These are phyloP conservation scores for Somion occarium DNA, from an alignment of 1,284 basidiomycete species.

Conservation along the genomic window DNA sequence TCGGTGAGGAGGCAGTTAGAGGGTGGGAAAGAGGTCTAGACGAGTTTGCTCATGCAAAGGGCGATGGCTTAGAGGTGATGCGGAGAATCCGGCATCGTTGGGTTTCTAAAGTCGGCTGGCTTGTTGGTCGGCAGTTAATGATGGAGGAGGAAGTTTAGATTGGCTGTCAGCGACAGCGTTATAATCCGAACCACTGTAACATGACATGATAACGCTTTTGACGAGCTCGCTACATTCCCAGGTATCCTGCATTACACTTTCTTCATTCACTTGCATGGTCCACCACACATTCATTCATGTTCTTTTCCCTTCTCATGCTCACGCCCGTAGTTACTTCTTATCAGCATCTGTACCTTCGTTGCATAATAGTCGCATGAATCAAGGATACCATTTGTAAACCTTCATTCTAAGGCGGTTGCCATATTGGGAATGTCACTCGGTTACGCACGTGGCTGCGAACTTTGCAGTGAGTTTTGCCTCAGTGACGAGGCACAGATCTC, in stretches of 20 bases:
- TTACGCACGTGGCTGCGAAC: background rate
- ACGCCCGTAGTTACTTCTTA: too few species aligned
- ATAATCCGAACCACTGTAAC: background rate
- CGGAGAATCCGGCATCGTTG: constrained; percentile 60
- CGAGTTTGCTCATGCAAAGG: constrained; percentile 50
- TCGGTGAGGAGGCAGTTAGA: constrained; percentile 61
- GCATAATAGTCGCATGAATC: too few species aligned
- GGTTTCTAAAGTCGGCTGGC: constrained; percentile 72
- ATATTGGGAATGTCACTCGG: background rate
- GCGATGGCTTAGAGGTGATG: constrained; percentile 48
- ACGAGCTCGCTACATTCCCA: background rate
- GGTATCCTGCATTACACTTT: background rate
- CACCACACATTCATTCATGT: background rate
- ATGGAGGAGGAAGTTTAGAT: constrained; percentile 39
- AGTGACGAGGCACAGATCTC: background rate
- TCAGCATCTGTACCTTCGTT: too few species aligned
- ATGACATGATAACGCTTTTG: background rate
- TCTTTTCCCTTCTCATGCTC: background rate
- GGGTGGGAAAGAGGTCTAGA: constrained; percentile 67
- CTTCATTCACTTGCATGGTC: background rate
- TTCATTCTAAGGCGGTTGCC: background rate
- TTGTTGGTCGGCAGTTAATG: constrained; percentile 62
- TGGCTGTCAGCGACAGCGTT: background rate
- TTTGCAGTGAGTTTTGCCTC: background rate
- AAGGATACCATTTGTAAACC: too few species aligned